Evolutionary conservation across 2,329 filamentous ascomycete species (phyloP), one percentile per base, ranked within the genome.

Genomic region (Thermothelomyces thermophilus): DNA sequence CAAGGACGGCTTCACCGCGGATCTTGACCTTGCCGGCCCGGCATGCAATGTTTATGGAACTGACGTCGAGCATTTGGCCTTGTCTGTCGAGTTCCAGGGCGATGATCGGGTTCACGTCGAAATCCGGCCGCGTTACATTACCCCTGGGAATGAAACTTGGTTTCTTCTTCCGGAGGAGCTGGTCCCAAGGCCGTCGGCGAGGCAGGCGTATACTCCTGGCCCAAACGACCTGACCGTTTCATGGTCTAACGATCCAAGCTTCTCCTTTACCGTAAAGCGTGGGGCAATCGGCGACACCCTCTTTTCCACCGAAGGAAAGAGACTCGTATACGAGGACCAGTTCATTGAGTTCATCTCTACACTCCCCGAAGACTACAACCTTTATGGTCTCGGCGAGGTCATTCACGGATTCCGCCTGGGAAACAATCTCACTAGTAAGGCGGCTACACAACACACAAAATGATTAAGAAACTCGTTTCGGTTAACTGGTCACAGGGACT

Each of bases 1-100:
- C 0, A 61, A 65, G 31, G 71, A 69, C 43, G 79, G 79, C 8
- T 68, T 93, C 46, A 86, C 79, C 1, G 89, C 87, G 1, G 76
- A 85, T 56, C 72, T 95, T 41, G 74, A 68, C 2, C 75, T 94
- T 10, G 84, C 84, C 7, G 87, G 87, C 0, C 60, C 72, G 9
- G 73, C 83, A 5, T 93, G 88, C 70, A 86, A 91, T 65, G 77
- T 81, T 19, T 94, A 91, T 56, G 88, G 89, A 0, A 84, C 75
- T 7, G 89, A 94, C 62, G 70, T 94, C 24, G 73, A 82, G 20
- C 70, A 75, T 4, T 70, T 94, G 42, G 76, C 74, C 31, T 69
- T 94, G 28, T 75, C 79, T 3, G 83, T 93, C 11, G 78, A 83
- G 60, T 84, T 83, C 57, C 81, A 87, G 62, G 74, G 78, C 5